phyloP scores from a whole-genome alignment of 2,329 filamentous ascomycete genomes.

The Thielaviopsis musarum region DNA sequence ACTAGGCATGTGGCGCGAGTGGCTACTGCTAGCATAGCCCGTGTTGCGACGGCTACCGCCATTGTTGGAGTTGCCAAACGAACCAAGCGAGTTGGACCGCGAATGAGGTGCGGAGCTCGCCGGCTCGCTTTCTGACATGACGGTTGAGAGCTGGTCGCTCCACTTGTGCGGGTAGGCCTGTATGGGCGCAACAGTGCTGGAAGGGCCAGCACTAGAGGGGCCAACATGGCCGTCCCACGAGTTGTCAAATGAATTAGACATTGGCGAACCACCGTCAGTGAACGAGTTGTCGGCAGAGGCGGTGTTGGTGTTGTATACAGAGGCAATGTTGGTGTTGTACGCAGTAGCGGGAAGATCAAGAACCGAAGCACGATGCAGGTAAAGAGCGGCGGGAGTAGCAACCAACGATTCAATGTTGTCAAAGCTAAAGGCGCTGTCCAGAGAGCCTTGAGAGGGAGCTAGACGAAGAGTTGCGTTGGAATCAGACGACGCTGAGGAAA shows the following conservation, averaged over 20 bases:
- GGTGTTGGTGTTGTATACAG: background rate
- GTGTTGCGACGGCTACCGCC: conserved; percentile 20
- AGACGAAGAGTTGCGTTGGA: conserved; percentile 33
- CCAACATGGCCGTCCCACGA: conserved; percentile 6
- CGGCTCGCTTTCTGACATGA: conserved; percentile 43
- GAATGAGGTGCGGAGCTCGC: conserved; percentile 23
- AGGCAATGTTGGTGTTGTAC: background rate
- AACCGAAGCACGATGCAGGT: conserved; percentile 19
- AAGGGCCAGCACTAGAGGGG: background rate
- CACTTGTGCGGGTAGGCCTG: conserved; percentile 38
- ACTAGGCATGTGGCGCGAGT: conserved; percentile 39
- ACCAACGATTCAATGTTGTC: conserved; percentile 26
- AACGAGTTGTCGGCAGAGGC: conserved; percentile 14
- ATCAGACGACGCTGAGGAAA: conserved; percentile 15
- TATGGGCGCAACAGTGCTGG: conserved; percentile 20
- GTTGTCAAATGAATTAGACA: conserved; percentile 12
- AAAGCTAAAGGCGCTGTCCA: conserved; percentile 36
- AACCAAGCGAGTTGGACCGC: conserved; percentile 24
- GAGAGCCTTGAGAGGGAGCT: conserved; percentile 35
- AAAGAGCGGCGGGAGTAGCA: conserved; percentile 24
- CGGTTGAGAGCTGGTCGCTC: conserved; percentile 47
- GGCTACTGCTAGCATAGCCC: conserved; percentile 31
- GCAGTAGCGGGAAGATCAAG: conserved; percentile 12
- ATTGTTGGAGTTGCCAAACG: conserved; percentile 22
- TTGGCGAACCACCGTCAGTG: conserved; percentile 15